Evolutionary conservation across 805 yeast genomes (phyloP).

Genomic region (Candida glaebosa): DNA sequence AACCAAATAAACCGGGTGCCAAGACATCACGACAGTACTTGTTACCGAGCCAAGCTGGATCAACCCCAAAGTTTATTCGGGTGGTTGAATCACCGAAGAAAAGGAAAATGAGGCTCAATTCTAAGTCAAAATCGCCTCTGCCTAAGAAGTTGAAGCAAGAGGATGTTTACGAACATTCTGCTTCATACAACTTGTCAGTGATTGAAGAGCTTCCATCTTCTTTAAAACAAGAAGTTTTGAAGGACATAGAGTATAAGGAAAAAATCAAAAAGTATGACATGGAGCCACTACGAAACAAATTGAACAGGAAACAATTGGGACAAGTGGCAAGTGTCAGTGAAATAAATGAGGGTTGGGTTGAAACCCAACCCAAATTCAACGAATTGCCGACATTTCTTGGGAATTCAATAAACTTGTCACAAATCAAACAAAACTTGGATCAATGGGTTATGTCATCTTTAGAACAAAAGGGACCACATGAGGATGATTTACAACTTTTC

Average conservation of each 20-base stretch:
- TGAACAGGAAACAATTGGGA: conserved; percentile 13
- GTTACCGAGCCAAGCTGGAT: conserved; percentile 30
- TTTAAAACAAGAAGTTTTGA: conserved; percentile 31
- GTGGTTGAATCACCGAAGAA: conserved; percentile 29
- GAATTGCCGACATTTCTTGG: conserved; percentile 14
- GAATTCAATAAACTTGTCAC: conserved; percentile 6
- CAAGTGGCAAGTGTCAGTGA: conserved; percentile 10
- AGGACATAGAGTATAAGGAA: conserved; percentile 29
- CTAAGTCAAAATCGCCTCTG: conserved; percentile 10
- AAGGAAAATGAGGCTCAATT: not conserved
- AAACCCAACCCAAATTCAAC: conserved; percentile 12
- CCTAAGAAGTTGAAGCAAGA: conserved; percentile 9
- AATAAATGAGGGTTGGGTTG: conserved; percentile 21
- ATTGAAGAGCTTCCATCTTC: conserved; percentile 38
- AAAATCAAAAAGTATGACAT: conserved; percentile 22
- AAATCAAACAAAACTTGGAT: conserved; percentile 15
- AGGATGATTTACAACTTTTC: conserved; percentile 25
- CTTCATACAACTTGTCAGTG: conserved; percentile 33
- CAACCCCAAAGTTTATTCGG: conserved; percentile 26
- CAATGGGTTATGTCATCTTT: conserved; percentile 28
- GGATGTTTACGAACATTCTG: conserved; percentile 18
- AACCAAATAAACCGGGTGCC: not conserved
- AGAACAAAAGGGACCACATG: conserved; percentile 33
- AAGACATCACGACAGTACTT: conserved; percentile 27
- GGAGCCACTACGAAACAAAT: conserved; percentile 25